phyloP scores from a whole-genome alignment of 768 basidiomycete species.

The Piloderma croceum region DNA sequence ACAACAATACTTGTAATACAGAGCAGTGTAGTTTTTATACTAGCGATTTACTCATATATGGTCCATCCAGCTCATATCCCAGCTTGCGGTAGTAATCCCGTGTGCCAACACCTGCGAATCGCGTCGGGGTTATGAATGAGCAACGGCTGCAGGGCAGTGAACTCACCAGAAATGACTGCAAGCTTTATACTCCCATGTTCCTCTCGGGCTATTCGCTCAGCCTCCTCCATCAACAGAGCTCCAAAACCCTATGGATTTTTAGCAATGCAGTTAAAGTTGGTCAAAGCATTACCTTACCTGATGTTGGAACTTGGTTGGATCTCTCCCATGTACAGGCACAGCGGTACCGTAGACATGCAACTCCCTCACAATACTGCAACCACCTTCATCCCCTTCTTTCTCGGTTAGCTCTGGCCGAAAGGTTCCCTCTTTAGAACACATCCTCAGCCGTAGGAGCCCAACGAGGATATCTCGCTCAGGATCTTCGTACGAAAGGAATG shows the following conservation, averaged over 20 bases:
- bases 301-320: conserved; percentile 98
- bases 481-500: conserved; percentile 98
- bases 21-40: conserved; percentile 24
- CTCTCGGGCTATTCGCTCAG: conserved; percentile 93
- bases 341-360: conserved; percentile 98
- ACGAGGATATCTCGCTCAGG: conserved; percentile 95
- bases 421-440: conserved; percentile 95
- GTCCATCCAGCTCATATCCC: conserved; percentile 92
- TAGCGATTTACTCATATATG: conserved; percentile 93
- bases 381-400: conserved; percentile 59
- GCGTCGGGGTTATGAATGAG: no score
- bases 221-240: conserved; percentile 97
- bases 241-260: conserved; percentile 72
- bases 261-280: conserved; percentile 4
- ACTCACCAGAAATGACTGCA: conserved; percentile 91
- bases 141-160: not conserved
- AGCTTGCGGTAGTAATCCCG: conserved; percentile 94
- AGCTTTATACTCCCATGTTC: conserved; percentile 95
- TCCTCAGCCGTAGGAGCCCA: conserved; percentile 84
- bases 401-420: conserved; percentile 88
- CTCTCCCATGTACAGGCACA: conserved; percentile 92
- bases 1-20: conserved; percentile 4
- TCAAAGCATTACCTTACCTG: conserved; percentile 43
- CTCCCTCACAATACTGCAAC: conserved; percentile 90
- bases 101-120: conserved; percentile 79